Evolutionary conservation across 495 filamentous ascomycete genomes (phyloP).

Genomic region (Tuber melanosporum): DNA sequence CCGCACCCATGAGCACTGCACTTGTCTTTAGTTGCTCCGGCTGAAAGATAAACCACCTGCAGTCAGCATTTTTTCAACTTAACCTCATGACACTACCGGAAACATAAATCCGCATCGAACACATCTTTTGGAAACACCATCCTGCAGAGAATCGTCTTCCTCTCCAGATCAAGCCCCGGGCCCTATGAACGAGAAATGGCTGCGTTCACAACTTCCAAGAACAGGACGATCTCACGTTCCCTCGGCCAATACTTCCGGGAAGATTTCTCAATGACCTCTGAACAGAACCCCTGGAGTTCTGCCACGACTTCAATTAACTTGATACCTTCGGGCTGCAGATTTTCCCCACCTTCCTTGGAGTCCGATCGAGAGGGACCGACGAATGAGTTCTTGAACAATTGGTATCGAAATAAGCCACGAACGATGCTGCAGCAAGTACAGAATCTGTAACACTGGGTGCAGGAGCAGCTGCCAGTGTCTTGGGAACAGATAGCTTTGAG

Average conservation of each 20-base stretch:
- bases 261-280: slow-evolving; percentile 22
- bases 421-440: slow-evolving; percentile 23
- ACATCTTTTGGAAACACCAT: slow-evolving; percentile 25
- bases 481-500: slow-evolving; percentile 26
- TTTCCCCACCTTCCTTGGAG: slow-evolving; percentile 17
- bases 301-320: slow-evolving; percentile 35
- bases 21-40: slow-evolving; percentile 90
- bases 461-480: slow-evolving; percentile 19
- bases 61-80: slow-evolving; percentile 38
- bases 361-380: slow-evolving; percentile 14
- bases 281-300: slow-evolving; percentile 30
- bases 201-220: slow-evolving; percentile 11
- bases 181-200: neutral
- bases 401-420: slow-evolving; percentile 17
- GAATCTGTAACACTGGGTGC: slow-evolving; percentile 3
- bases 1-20: slow-evolving; percentile 88
- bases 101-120: slow-evolving; percentile 35
- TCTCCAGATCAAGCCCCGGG: neutral
- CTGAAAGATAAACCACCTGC: slow-evolving; percentile 34
- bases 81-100: slow-evolving; percentile 33
- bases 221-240: slow-evolving; percentile 22
- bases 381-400: slow-evolving; percentile 27
- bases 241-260: slow-evolving; percentile 20
- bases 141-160: slow-evolving; percentile 16
- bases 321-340: slow-evolving; percentile 25